Conservation (phyloP, 225 moss, liverwort and hornwort genomes). For the Polytrichum formosum region DNA sequence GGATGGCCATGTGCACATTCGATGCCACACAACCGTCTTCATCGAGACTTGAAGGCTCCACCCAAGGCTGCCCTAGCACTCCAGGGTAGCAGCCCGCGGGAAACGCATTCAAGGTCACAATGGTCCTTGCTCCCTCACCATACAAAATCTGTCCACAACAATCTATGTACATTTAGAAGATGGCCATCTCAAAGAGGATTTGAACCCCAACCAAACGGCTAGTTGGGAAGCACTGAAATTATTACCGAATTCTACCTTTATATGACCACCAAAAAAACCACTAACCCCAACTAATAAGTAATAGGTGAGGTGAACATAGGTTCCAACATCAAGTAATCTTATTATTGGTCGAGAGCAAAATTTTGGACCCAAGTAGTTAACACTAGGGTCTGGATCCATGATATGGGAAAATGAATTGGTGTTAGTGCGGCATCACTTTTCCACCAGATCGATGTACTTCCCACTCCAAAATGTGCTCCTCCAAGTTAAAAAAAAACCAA, state of each 20-base stretch:
- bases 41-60: not conserved
- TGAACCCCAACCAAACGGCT: not conserved
- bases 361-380: too few relatives aligned
- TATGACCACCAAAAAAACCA: not conserved
- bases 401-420: too few relatives aligned
- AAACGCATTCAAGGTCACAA: constrained; percentile 20
- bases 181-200: not conserved
- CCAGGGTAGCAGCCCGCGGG: not conserved
- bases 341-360: too few relatives aligned
- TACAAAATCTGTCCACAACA: constrained; percentile 16
- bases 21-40: constrained; percentile 23
- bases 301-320: not conserved
- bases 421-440: too few relatives aligned
- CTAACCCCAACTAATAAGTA: not conserved
- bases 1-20: not conserved
- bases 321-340: not conserved
- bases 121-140: constrained; percentile 28
- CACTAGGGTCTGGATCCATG: too few relatives aligned
- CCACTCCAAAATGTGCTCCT: too few relatives aligned
- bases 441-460: too few relatives aligned
- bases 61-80: fast-evolving
- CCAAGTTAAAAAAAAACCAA: too few relatives aligned
- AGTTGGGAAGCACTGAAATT: not conserved
- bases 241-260: not conserved
- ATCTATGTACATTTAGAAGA: not conserved